A percentile compares a stretch with the other conserved stretches of the same genome.
These are phyloP conservation scores for Fragosphaeria purpurea DNA, from an alignment of 2,329 filamentous ascomycete genomes.

Conservation along the genomic window DNA sequence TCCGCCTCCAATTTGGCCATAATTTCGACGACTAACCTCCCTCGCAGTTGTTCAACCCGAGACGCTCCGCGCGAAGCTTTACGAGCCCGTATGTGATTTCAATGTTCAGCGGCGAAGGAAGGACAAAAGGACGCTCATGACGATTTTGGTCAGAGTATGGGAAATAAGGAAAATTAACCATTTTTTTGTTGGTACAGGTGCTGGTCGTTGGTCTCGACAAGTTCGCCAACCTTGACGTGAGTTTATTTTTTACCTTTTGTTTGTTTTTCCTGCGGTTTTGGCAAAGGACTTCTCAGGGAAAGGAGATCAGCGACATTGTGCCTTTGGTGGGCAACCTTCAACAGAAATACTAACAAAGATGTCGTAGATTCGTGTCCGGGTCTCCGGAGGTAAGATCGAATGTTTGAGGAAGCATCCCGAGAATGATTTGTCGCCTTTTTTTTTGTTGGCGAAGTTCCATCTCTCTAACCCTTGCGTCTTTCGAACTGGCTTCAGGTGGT, in stretches of 20 bases:
- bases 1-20: too few relatives aligned
- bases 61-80: conserved; percentile 51
- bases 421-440: conserved; percentile 3
- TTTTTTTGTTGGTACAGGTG: conserved; percentile 28
- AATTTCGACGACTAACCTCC: conserved; percentile 1
- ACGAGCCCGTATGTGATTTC: conserved; percentile 59
- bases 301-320: too few relatives aligned
- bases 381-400: conserved; percentile 67
- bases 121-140: not conserved
- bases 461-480: too few relatives aligned
- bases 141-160: too few relatives aligned
- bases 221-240: conserved; percentile 55
- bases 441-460: conserved; percentile 1
- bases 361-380: conserved; percentile 74
- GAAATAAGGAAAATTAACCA: not conserved
- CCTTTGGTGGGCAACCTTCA: too few relatives aligned
- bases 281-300: too few relatives aligned
- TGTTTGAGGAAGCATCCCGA: not conserved
- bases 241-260: not conserved
- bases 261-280: too few relatives aligned
- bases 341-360: conserved; percentile 2
- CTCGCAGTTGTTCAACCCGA: conserved; percentile 14
- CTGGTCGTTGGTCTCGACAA: conserved; percentile 93
- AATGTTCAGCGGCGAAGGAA: not conserved
- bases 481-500: conserved; percentile 9